Conservation (phyloP, 83 land plant species). For the Larix sibirica region DNA sequence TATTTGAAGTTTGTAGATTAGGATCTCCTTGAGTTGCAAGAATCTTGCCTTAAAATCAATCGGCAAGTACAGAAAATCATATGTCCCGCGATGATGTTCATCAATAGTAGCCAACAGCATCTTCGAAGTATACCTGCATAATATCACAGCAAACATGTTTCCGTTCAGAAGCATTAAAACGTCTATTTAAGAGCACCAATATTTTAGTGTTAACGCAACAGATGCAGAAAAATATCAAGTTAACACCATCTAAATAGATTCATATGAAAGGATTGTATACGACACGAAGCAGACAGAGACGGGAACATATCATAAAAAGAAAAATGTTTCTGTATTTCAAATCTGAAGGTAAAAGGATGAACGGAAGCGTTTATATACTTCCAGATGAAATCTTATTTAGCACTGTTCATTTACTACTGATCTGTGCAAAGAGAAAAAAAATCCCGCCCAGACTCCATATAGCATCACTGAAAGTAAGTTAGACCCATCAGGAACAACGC, state of each 20-base stretch:
- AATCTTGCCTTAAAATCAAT: slow-evolving; percentile 89
- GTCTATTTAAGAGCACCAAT: background rate
- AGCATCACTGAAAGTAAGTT: background rate
- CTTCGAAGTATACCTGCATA: slow-evolving; percentile 87
- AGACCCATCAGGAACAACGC: too few species aligned
- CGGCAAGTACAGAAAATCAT: slow-evolving; percentile 91
- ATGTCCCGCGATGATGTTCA: slow-evolving; percentile 82
- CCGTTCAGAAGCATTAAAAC: background rate
- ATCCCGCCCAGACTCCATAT: too few species aligned
- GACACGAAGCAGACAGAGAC: too few species aligned
- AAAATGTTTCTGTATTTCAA: background rate
- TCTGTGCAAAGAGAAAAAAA: background rate
- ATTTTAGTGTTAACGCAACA: background rate
- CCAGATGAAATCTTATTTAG: background rate
- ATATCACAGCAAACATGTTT: background rate
- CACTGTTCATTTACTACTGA: background rate
- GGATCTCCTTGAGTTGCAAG: background rate
- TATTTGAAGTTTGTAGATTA: background rate
- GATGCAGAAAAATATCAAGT: background rate
- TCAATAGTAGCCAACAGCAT: slow-evolving; percentile 94
- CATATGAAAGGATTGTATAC: too few species aligned
- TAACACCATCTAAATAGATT: too few species aligned
- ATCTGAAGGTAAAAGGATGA: background rate
- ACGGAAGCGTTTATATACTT: background rate
- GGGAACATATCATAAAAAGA: background rate